Percentiles rank a stretch among this genome's conserved stretches.
phyloP scores from a whole-genome alignment of 805 yeast species.

The Pichia phayaonensis region DNA sequence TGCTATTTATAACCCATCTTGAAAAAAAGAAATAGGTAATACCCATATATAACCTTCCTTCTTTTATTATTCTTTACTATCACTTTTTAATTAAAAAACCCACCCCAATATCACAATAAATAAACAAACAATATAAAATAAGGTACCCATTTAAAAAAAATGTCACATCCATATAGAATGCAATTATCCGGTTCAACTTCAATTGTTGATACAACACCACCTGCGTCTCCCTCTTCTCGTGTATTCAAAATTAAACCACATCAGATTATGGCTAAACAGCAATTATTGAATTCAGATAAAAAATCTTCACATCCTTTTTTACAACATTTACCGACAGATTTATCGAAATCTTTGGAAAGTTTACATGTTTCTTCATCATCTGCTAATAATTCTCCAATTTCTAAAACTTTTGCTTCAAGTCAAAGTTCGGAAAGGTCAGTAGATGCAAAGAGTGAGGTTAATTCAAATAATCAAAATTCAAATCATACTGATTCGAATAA shows the following conservation, averaged over 20 bases:
- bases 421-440: neutral
- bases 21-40: too few species aligned
- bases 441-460: neutral
- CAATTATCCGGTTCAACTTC: neutral
- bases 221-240: neutral
- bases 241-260: conserved; percentile 1
- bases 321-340: conserved; percentile 8
- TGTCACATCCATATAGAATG: conserved; percentile 11
- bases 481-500: neutral
- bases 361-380: neutral
- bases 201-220: neutral
- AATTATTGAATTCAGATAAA: neutral
- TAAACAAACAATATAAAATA: neutral
- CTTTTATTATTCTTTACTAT: neutral
- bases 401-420: neutral
- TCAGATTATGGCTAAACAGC: conserved; percentile 3
- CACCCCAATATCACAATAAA: neutral
- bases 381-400: neutral
- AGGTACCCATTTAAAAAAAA: neutral
- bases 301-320: conserved; percentile 10
- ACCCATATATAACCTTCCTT: neutral
- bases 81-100: neutral
- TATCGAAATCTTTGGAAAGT: conserved; percentile 9
- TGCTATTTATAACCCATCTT: neutral
- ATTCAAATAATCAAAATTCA: neutral